phyloP scores from a whole-genome alignment of 371 early-diverging fungal species.

The Mortierella sp. region DNA sequence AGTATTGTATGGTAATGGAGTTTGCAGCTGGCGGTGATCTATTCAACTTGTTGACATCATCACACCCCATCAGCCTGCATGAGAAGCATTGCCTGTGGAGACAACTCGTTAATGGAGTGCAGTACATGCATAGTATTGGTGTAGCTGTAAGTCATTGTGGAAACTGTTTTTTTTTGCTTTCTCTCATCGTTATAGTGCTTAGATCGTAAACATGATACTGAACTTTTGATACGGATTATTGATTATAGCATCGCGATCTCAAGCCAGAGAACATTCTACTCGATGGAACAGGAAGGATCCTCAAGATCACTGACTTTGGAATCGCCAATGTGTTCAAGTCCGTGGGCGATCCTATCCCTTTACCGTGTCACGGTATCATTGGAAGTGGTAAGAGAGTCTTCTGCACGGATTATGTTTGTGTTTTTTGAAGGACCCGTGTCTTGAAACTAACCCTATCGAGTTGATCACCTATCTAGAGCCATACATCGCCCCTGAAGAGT shows the following conservation, averaged over 20 bases:
- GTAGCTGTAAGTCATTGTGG: slow-evolving; percentile 38
- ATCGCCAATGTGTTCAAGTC: slow-evolving; percentile 73
- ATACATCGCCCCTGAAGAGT: slow-evolving; percentile 70
- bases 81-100: slow-evolving; percentile 49
- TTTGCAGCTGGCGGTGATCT: slow-evolving; percentile 93
- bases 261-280: slow-evolving; percentile 93
- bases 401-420: not conserved
- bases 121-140: slow-evolving; percentile 47
- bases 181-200: not conserved
- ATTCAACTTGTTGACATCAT: slow-evolving; percentile 80
- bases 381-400: slow-evolving; percentile 34
- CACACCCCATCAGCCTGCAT: slow-evolving; percentile 62
- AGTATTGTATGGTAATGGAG: slow-evolving; percentile 79
- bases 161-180: not conserved
- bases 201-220: too few species aligned
- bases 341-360: slow-evolving; percentile 39
- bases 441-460: too few species aligned
- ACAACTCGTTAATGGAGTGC: slow-evolving; percentile 40
- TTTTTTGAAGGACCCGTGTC: too few species aligned
- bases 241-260: slow-evolving; percentile 72
- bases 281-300: slow-evolving; percentile 69
- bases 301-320: slow-evolving; percentile 93
- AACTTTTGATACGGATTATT: not conserved
- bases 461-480: slow-evolving; percentile 62
- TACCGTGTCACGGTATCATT: slow-evolving; percentile 47